These are phyloP conservation scores for Hysterium pulicare DNA, from an alignment of 2,329 filamentous ascomycete genomes.

Conservation along the genomic window DNA sequence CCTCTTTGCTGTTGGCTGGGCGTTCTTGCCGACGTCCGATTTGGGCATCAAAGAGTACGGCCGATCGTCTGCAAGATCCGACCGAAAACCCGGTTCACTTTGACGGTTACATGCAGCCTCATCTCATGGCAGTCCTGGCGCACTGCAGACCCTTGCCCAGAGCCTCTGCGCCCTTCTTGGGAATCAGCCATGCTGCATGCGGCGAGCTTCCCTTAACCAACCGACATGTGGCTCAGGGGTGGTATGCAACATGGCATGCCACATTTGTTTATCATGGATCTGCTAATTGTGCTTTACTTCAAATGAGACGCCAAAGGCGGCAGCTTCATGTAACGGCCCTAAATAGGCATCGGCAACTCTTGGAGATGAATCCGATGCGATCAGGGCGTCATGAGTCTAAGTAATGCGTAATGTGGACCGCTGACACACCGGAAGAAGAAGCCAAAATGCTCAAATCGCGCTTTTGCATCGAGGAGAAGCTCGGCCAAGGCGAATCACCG, in stretches of 20 bases:
- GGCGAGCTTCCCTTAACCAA: not conserved
- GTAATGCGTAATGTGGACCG: constrained; percentile 9
- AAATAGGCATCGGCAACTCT: constrained; percentile 11
- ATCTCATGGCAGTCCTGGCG: constrained; percentile 19
- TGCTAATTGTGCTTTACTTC: too few species aligned
- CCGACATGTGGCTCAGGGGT: too few species aligned
- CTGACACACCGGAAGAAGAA: not conserved
- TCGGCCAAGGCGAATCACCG: constrained; percentile 14
- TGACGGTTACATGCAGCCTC: constrained; percentile 31
- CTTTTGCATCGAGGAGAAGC: constrained; percentile 21
- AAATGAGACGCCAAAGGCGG: constrained; percentile 3
- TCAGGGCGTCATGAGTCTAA: constrained; percentile 6
- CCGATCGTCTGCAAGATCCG: constrained; percentile 18
- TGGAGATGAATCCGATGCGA: not conserved
- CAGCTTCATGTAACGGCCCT: constrained; percentile 21
- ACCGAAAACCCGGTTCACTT: constrained; percentile 27
- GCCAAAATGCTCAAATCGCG: not conserved
- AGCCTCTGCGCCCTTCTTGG: not conserved
- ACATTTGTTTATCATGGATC: too few species aligned
- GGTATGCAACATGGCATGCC: too few species aligned
- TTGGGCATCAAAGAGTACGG: too few species aligned
- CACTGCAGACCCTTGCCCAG: constrained; percentile 10
- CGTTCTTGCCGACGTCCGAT: not conserved
- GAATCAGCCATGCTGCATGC: too few species aligned
- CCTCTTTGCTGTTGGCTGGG: not conserved